These are phyloP conservation scores for Cudoniella acicularis DNA, from an alignment of 495 filamentous ascomycete species.

Conservation along the genomic window DNA sequence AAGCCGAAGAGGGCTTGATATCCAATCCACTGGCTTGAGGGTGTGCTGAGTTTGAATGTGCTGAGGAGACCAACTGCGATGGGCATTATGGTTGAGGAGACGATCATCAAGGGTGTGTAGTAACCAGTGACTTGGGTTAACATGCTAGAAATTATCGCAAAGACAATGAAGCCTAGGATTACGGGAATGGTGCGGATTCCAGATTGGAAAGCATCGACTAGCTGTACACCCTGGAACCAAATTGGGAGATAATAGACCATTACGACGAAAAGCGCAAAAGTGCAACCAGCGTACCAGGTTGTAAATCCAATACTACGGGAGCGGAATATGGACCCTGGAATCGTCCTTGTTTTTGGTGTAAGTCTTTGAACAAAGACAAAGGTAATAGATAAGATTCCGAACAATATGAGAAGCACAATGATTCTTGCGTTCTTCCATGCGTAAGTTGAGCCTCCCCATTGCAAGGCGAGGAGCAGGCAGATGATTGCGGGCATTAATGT, in stretches of 20 bases:
- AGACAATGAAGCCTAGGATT: slow-evolving; percentile 13
- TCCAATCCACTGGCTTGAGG: slow-evolving; percentile 65
- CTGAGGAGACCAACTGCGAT: slow-evolving; percentile 67
- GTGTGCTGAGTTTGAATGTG: slow-evolving; percentile 56
- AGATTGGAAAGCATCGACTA: slow-evolving; percentile 55
- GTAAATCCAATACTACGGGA: slow-evolving; percentile 56
- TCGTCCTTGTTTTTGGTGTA: slow-evolving; percentile 61
- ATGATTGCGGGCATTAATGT: slow-evolving; percentile 71
- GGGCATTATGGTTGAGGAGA: slow-evolving; percentile 52
- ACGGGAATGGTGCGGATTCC: slow-evolving; percentile 69
- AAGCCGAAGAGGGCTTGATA: slow-evolving; percentile 35
- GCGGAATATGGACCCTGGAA: slow-evolving; percentile 67
- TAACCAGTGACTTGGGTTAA: slow-evolving; percentile 61
- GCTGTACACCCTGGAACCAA: slow-evolving; percentile 85
- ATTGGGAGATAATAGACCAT: slow-evolving; percentile 71
- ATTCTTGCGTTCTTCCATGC: slow-evolving; percentile 62
- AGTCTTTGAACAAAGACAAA: slow-evolving; percentile 61
- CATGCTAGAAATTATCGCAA: background rate
- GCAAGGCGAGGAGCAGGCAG: slow-evolving; percentile 71
- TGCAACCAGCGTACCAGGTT: slow-evolving; percentile 47
- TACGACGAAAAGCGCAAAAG: slow-evolving; percentile 64
- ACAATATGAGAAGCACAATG: slow-evolving; percentile 69
- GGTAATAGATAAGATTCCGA: slow-evolving; percentile 53
- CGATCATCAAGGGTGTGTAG: slow-evolving; percentile 72
- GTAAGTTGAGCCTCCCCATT: slow-evolving; percentile 78